Evolutionary conservation across 768 basidiomycete species (phyloP).

Genomic region (Nidula microcarpa): DNA sequence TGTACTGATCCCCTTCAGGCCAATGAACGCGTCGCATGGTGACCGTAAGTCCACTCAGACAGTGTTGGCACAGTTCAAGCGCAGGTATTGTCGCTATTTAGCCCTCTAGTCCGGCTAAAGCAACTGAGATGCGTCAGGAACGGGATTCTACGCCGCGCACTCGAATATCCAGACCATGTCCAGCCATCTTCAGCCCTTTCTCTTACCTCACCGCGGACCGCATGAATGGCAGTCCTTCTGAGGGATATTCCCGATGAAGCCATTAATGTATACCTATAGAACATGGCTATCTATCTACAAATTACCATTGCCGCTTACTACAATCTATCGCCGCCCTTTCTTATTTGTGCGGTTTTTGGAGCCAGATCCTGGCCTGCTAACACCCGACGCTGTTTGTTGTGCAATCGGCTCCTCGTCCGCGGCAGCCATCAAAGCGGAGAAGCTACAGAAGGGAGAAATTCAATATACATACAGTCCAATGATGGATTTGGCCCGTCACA

Average conservation of each 20-base stretch:
- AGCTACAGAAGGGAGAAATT: conserved; percentile 5
- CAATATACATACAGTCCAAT: not conserved
- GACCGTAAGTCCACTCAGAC: conserved; percentile 47
- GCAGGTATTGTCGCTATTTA: conserved; percentile 40
- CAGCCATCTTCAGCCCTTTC: conserved; percentile 4
- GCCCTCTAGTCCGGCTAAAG: not conserved
- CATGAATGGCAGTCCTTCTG: too few species aligned
- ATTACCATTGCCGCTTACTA: too few species aligned
- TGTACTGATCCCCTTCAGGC: too few species aligned
- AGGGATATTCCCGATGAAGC: too few species aligned
- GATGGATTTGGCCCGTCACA: too few species aligned
- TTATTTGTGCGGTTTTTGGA: conserved; percentile 1
- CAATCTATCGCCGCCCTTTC: not conserved
- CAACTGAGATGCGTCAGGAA: conserved; percentile 10
- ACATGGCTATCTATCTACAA: too few species aligned
- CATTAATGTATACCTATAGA: too few species aligned
- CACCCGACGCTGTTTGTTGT: not conserved
- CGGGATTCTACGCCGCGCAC: conserved; percentile 44
- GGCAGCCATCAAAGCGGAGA: conserved; percentile 11
- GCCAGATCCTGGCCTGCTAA: too few species aligned
- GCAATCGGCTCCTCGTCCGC: not conserved
- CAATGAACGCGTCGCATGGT: conserved; percentile 19
- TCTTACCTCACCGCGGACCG: too few species aligned
- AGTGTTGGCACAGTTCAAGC: conserved; percentile 62
- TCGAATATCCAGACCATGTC: conserved; percentile 42